Evolutionary conservation across 2,329 filamentous ascomycete genomes (phyloP).

Genomic region (Monosporascus sp.): DNA sequence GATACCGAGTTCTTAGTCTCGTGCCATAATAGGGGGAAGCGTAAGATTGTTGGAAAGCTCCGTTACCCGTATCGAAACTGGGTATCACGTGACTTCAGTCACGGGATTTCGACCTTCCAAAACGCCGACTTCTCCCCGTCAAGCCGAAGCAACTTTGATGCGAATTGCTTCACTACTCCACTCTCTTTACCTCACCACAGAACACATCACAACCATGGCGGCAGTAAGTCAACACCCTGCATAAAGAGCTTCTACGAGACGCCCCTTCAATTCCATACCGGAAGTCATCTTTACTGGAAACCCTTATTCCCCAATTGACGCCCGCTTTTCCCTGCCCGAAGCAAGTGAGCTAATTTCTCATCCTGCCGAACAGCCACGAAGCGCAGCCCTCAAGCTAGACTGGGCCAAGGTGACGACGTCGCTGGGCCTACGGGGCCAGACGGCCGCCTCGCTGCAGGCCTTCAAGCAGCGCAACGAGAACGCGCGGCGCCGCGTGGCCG

Average conservation of each 20-base stretch:
- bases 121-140: slow-evolving; percentile 3
- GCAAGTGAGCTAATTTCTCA: slow-evolving; percentile 53
- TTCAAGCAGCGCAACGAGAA: slow-evolving; percentile 99
- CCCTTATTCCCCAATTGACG: slow-evolving; percentile 24
- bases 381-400: slow-evolving; percentile 98
- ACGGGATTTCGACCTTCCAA: neutral
- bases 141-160: slow-evolving; percentile 38
- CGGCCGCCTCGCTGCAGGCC: slow-evolving; percentile 80
- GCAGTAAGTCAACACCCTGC: slow-evolving; percentile 52
- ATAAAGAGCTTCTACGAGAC: slow-evolving; percentile 5
- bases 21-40: too few relatives aligned
- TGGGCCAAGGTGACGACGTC: slow-evolving; percentile 93
- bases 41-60: too few relatives aligned
- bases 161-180: slow-evolving; percentile 44
- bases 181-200: slow-evolving; percentile 34
- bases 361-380: slow-evolving; percentile 60
- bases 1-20: too few relatives aligned
- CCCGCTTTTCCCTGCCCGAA: neutral
- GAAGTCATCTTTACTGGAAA: neutral
- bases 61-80: too few relatives aligned
- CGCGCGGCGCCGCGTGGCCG: slow-evolving; percentile 85
- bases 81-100: slow-evolving; percentile 27
- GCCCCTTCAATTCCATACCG: neutral
- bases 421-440: slow-evolving; percentile 94
- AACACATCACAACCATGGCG: slow-evolving; percentile 58